A percentile compares a stretch with the other conserved stretches of the same genome.
phyloP scores from a whole-genome alignment of 2,329 filamentous ascomycete genomes.

The Microsporum audouinii region DNA sequence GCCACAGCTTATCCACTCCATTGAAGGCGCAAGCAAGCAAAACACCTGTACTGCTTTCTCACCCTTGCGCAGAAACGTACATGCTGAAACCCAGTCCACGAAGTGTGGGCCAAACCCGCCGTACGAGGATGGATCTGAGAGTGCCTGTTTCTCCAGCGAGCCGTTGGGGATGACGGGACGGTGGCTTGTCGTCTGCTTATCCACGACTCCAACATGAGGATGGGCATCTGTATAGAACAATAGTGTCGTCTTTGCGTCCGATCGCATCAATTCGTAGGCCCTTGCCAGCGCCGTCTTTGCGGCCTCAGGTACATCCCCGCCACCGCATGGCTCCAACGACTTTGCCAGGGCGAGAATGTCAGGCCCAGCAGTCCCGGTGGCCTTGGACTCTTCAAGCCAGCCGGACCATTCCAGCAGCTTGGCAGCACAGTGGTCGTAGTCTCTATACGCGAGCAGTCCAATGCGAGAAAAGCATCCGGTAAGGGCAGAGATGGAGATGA shows the following conservation, averaged over 20 bases:
- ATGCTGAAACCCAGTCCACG: slow-evolving; percentile 36
- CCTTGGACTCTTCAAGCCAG: slow-evolving; percentile 28
- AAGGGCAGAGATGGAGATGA: slow-evolving; percentile 40
- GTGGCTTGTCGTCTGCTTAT: slow-evolving; percentile 16
- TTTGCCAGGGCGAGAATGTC: slow-evolving; percentile 29
- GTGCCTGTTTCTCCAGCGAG: slow-evolving; percentile 20
- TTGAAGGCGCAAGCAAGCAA: slow-evolving; percentile 26
- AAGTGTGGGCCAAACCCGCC: slow-evolving; percentile 29
- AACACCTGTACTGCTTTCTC: slow-evolving; percentile 37
- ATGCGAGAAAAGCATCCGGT: slow-evolving; percentile 42
- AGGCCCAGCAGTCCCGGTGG: slow-evolving; percentile 17
- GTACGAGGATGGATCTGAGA: slow-evolving; percentile 17
- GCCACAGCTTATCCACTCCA: slow-evolving; percentile 16
- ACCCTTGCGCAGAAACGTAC: slow-evolving; percentile 25
- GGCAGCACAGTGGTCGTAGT: slow-evolving; percentile 39
- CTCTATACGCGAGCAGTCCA: slow-evolving; percentile 42
- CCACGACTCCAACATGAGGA: slow-evolving; percentile 31
- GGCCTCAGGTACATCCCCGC: slow-evolving; percentile 39
- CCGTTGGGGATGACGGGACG: slow-evolving; percentile 15
- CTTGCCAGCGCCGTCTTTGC: slow-evolving; percentile 40
- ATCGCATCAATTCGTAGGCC: slow-evolving; percentile 39
- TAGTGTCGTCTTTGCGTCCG: slow-evolving; percentile 40
- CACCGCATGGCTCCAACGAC: slow-evolving; percentile 24
- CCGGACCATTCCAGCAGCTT: slow-evolving; percentile 39
- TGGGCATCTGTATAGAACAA: slow-evolving; percentile 41